Base-by-base conservation (phyloP, 2,329 filamentous ascomycete genomes). In the Gnomoniopsis sp. region DNA sequence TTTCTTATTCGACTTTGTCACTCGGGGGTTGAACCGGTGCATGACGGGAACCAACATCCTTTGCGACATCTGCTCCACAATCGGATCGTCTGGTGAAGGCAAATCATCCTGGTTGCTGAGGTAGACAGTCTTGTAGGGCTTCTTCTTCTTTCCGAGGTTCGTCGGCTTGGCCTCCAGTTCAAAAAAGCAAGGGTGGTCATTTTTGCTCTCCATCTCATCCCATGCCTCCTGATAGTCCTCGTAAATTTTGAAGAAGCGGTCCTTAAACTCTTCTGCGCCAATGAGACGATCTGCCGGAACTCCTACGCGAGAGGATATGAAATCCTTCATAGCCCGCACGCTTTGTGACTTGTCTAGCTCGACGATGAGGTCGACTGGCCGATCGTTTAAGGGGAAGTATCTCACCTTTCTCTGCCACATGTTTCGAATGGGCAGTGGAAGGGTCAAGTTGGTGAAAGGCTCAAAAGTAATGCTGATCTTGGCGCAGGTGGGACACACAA, bases 381-480 rank as follows among this genome's bases (percentile, higher is more conserved):
- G 75, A 56, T 89, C 86, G 59, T 88, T 85, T 1, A 95, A 76
- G 2, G 93, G 92, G 61, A 90, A 88, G 70, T 89, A 97, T 57
- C 84, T 88, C 65, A 98, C 78, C 1, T 82, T 80, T 64, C 88
- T 88, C 59, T 79, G 81, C 89, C 91, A 96, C 48, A 91, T 82
- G 64, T 88, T 92, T 71, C 95, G 89, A 56, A 96, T 85, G 0
- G 95, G 95, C 36, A 99, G 78, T 58, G 96, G 95, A 23, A 99
- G 78, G 0, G 95, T 97, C 60, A 99, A 77, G 64, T 96, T 95
- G 72, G 92, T 97, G 79, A 96, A 99, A 0, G 95, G 95, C 71
- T 99, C 95, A 69, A 99, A 99, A 0, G 95, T 98, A 67, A 99
- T 96, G 82, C 93, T 97, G 74, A 98, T 89, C 76, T 98, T 99